phyloP scores from a whole-genome alignment of 1,284 basidiomycete genomes.

The Cutaneotrichosporon cyanovorans region DNA sequence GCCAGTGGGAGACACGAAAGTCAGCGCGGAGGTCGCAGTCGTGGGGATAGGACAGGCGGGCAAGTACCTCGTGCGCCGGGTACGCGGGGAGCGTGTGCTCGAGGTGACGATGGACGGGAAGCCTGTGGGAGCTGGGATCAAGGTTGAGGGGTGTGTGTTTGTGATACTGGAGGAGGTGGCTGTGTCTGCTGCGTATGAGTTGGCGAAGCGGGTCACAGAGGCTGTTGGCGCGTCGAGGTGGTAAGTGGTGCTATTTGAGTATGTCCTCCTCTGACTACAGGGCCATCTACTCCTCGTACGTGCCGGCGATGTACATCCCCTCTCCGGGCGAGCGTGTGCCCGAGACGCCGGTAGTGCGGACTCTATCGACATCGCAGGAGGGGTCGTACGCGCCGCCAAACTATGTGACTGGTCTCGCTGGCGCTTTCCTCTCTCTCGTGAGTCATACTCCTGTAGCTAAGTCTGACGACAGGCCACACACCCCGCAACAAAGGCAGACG shows the following conservation, averaged over 20 bases:
- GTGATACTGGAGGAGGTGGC: slow-evolving; percentile 11
- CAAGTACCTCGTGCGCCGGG: slow-evolving; percentile 19
- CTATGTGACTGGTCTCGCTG: slow-evolving; percentile 34
- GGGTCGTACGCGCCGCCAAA: slow-evolving; percentile 32
- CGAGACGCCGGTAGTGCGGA: slow-evolving; percentile 25
- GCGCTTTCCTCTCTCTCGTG: slow-evolving; percentile 27
- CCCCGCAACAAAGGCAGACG: slow-evolving; percentile 15
- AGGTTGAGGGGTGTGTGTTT: slow-evolving; percentile 11
- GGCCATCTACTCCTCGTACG: slow-evolving; percentile 34
- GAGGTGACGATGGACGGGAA: slow-evolving; percentile 11
- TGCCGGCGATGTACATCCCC: slow-evolving; percentile 38
- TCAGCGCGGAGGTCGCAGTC: slow-evolving; percentile 11
- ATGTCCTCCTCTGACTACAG: slow-evolving; percentile 21
- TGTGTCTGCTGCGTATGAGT: slow-evolving; percentile 5
- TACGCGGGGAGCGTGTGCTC: slow-evolving; percentile 7
- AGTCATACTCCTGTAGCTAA: neutral
- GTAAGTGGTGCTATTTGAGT: neutral
- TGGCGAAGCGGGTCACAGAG: slow-evolving; percentile 2
- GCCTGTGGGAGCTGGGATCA: slow-evolving; percentile 13
- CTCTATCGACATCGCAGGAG: slow-evolving; percentile 8
- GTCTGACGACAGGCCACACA: slow-evolving; percentile 23
- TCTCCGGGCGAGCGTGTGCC: slow-evolving; percentile 4
- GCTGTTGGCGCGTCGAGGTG: slow-evolving; percentile 4
- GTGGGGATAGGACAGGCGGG: slow-evolving; percentile 34
- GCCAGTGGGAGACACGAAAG: too few relatives aligned